Evolutionary conservation across 176 grass and related monocot species (phyloP), one percentile per base, ranked within the genome.

Genomic region (Rhynchospora tenuis): DNA sequence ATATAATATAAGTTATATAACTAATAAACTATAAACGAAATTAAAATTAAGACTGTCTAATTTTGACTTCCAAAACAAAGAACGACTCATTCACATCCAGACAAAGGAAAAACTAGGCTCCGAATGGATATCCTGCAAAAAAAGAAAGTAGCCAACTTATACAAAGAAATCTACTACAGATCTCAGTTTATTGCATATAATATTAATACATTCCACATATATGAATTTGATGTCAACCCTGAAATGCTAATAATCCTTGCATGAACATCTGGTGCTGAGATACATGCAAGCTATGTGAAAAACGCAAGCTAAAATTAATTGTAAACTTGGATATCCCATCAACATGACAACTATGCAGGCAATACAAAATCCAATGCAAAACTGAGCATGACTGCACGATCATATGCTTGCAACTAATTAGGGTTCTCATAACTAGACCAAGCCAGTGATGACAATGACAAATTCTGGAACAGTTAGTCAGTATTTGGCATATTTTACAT

Each of bases 51-150:
- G 69, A 73, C 9, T 46, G 43, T 75, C 48, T 76, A 47, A 55
- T 76, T 33, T 71, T 28, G 73, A 55, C 23, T 29, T 76, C 48
- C 45, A 76, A 55, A 76, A 55, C 22, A 55, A 76, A 42, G 67
- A 71, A 13, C 16, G 24, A 76, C 29, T 55, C 46, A 75, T 75
- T 75, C 73, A 29, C 73, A 31, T 76, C 73, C 73, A 76, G 47
- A 75, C 31, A 74, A 76, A 55, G 29, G 6, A 8, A 24, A 29
- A 29, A 54, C 48, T 75, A 48, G 20, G 73, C 73, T 54, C 47
- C 13, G 22, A 76, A 17, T 73, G 59, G 19, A 61, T 26, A 47
- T 54, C 73, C 73, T 76, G 73, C 46, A 76, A 76, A 76, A 74
- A 76, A 76, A 52, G 45, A 22, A 54, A 75, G 54, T 75, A 75